Base-by-base conservation (phyloP, 2,329 filamentous ascomycete genomes). In the Pseudogymnoascus pannorum region DNA sequence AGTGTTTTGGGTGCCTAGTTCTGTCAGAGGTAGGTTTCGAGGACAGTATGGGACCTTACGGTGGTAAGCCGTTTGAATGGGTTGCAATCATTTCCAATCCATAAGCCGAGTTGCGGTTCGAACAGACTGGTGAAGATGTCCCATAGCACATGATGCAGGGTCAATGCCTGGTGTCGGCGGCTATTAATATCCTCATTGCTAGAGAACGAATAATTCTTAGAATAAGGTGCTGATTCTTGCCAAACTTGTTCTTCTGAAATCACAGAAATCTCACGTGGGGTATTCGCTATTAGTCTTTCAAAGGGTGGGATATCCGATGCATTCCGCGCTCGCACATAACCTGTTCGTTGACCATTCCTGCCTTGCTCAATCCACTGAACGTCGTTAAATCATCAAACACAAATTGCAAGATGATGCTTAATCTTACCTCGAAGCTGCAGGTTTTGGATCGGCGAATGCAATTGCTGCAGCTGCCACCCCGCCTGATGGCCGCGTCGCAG, bases 1-100 rank as follows among this genome's bases (percentile, higher is more conserved):
- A 57, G 51, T 57, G 51, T 57, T 57, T 26, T 57, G 14, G 51
- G 51, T 57, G 24, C 51, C 51, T 57, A 57, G 8, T 29, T 20
- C 51, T 18, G 24, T 22, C 5, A 29, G 24, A 29, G 33, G 24
- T 29, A 57, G 18, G 16, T 26, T 33, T 26, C n/a, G 14, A 57
- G 51, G 16, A 33, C 8, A 57, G n/a, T 29, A 26, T n/a, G 24
- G 33, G 8, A 57, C 3, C 51, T 18, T 57, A 57, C 51, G 18
- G 51, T 57, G 14, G 33, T 29, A 57, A 33, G 26, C 18, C 33
- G 51, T 31, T 57, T 57, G 51, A 57, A 22, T n/a, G 51, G 51
- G 24, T 33, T 29, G 24, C 51, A 57, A 29, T 57, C 51, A 57
- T 26, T 57, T 26, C 51, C 51, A 57, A 57, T 57, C 51, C 51